phyloP scores from a whole-genome alignment of 345 rosid species.

The Cardamine resedifolia region DNA sequence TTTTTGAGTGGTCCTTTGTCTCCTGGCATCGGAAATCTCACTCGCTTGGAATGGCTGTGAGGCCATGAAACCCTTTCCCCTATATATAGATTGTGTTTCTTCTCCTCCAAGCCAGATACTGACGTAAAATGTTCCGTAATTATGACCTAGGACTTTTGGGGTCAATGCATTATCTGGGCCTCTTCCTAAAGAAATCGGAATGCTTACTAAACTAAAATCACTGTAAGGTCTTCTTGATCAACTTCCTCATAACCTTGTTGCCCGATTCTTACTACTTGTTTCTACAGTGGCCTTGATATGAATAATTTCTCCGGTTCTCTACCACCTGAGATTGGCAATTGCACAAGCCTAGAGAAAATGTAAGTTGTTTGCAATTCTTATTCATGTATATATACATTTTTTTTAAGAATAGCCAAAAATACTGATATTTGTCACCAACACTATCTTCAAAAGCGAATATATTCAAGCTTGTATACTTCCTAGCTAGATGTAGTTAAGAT shows the following conservation, averaged over 20 bases:
- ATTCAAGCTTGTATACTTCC: background rate
- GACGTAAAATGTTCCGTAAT: background rate
- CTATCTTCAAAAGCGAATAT: background rate
- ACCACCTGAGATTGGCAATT: constrained; percentile 63
- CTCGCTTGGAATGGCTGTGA: constrained; percentile 59
- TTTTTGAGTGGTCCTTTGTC: constrained; percentile 35
- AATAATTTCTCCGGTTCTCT: constrained; percentile 67
- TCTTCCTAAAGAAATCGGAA: constrained; percentile 65
- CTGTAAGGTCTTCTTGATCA: constrained; percentile 49
- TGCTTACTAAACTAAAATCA: constrained; percentile 46
- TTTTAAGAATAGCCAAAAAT: no score
- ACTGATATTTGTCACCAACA: background rate
- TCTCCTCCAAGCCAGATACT: no score
- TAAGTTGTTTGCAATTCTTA: constrained; percentile 38
- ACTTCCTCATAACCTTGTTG: background rate
- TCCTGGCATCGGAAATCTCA: constrained; percentile 37
- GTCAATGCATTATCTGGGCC: constrained; percentile 61
- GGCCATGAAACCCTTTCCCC: background rate
- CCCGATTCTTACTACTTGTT: no score
- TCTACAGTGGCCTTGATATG: background rate
- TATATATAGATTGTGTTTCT: no score
- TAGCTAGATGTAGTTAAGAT: background rate
- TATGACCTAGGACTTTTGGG: constrained; percentile 45
- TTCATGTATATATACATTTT: background rate
- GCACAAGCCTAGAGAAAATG: constrained; percentile 50